Evolutionary conservation across 139 green algal genomes (phyloP), one percentile per base, ranked within the genome.

Genomic region (Tetradesmus obliquus): DNA sequence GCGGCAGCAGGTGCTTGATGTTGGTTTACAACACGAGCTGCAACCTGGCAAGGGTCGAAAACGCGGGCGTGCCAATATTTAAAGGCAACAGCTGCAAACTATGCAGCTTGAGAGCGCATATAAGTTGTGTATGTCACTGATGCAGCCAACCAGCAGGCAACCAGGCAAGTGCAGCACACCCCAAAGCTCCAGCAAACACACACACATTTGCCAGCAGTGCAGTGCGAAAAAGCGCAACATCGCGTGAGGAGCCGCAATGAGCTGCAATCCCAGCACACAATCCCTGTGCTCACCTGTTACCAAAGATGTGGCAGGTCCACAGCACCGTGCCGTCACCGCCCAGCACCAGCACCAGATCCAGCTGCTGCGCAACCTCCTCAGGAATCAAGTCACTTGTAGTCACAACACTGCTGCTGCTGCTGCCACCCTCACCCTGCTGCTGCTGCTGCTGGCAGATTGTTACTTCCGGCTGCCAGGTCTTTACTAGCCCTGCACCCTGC

Each of bases 291-390:
- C 57, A 80, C n/a, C 95, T 93, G 88, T 95, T 96, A 91, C 94
- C 95, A 90, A 98, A 97, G 69, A 98, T 94, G 87, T 97, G 96
- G 86, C 95, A 97, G 2, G 96, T 97, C 97, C 97, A 99, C 88
- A 99, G 93, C 88, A 99, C 95, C 2, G 97, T 99, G 66, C 97
- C 97, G 90, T 99, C 97, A 60, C 97, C 97, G 54, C 97, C 97
- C 74, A 99, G 92, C 17, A 97, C 97, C 15, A 99, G 91, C 22
- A 98, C 95, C 60, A 98, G 95, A 90, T 99, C 97, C 72, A 99
- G 79, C 81, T 91, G 80, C 60, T 91, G 80, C 7, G 93, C 94
- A 53, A 97, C 94, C 51, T 93, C 88, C 54, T 91, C 80, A 8
- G 94, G 95, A 57, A 96, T 91, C 58, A 91, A 12, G 19, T 87